A percentile compares a stretch with the other conserved stretches of the same genome.
phyloP scores from a whole-genome alignment of 495 filamentous ascomycete species.

The Cercophora samala region DNA sequence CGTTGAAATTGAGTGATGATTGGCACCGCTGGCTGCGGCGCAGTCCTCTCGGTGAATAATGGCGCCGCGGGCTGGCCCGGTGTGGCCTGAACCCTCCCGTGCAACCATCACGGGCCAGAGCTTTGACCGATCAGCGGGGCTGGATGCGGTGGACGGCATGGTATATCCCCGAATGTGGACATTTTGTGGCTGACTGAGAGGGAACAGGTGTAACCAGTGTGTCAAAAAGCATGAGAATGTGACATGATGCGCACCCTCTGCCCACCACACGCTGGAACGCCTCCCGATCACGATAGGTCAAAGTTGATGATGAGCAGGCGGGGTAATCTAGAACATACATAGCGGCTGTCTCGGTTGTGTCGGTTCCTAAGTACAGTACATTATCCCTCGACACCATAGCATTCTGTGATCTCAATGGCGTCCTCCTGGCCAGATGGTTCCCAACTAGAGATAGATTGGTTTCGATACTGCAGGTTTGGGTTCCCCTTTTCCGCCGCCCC shows the following conservation, averaged over 20 bases:
- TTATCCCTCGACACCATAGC: slow-evolving; percentile 42
- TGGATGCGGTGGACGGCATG: neutral
- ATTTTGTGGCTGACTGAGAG: slow-evolving; percentile 3
- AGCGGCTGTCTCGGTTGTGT: neutral
- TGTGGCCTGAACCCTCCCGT: slow-evolving; percentile 1
- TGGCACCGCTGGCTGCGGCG: neutral
- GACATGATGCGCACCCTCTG: neutral
- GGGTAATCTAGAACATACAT: neutral
- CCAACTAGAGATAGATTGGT: slow-evolving; percentile 60
- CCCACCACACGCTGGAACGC: neutral
- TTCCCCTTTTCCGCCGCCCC: slow-evolving; percentile 54
- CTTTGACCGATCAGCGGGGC: slow-evolving; percentile 1
- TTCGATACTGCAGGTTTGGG: slow-evolving; percentile 67
- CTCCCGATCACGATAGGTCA: neutral
- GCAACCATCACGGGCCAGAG: neutral
- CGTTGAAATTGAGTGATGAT: neutral
- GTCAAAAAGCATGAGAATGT: neutral
- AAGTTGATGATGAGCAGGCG: neutral
- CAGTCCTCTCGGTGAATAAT: neutral
- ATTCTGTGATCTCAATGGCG: slow-evolving; percentile 68
- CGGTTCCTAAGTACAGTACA: neutral
- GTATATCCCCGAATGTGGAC: slow-evolving; percentile 1
- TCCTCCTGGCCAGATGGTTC: slow-evolving; percentile 66
- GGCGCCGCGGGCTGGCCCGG: neutral
- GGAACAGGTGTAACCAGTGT: neutral